These are phyloP conservation scores for Candida stauntonica DNA, from an alignment of 805 yeast genomes.

Conservation along the genomic window DNA sequence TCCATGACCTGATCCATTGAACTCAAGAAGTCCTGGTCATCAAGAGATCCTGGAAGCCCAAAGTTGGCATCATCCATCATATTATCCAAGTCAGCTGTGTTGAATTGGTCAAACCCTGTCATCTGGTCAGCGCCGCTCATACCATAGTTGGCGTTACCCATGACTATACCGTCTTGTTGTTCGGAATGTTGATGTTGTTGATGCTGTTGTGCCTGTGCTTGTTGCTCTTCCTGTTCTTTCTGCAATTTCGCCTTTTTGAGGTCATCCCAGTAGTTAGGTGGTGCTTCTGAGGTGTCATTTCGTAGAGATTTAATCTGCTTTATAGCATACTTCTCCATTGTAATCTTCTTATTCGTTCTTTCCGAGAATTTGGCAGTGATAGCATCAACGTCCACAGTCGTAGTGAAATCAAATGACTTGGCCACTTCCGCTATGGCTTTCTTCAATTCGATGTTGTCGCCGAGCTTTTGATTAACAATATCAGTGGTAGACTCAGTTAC, in stretches of 20 bases:
- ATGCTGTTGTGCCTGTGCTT: slow-evolving; percentile 3
- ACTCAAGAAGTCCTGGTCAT: slow-evolving; percentile 33
- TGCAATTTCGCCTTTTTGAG: slow-evolving; percentile 14
- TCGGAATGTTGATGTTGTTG: slow-evolving; percentile 1
- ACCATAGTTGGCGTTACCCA: slow-evolving; percentile 7
- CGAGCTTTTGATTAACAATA: slow-evolving; percentile 4
- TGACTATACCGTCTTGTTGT: background rate
- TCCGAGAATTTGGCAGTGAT: slow-evolving; percentile 8
- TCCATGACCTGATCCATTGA: slow-evolving; percentile 34
- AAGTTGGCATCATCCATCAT: slow-evolving; percentile 33
- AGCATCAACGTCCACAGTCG: slow-evolving; percentile 3
- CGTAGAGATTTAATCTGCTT: slow-evolving; percentile 15
- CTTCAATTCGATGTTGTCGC: slow-evolving; percentile 5
- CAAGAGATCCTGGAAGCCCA: slow-evolving; percentile 27
- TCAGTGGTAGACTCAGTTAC: slow-evolving; percentile 6
- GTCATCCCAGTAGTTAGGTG: slow-evolving; percentile 25
- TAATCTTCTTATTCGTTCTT: slow-evolving; percentile 7
- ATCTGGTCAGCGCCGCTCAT: background rate
- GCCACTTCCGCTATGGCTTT: slow-evolving; percentile 11
- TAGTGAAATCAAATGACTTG: slow-evolving; percentile 6
- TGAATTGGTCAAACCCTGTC: slow-evolving; percentile 11
- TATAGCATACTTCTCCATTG: slow-evolving; percentile 4
- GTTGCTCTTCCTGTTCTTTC: slow-evolving; percentile 6
- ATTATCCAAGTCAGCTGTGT: slow-evolving; percentile 20
- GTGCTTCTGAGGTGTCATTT: slow-evolving; percentile 20